Conservation (phyloP, 2,329 filamentous ascomycete genomes). For the Sporothrix schenckii region DNA sequence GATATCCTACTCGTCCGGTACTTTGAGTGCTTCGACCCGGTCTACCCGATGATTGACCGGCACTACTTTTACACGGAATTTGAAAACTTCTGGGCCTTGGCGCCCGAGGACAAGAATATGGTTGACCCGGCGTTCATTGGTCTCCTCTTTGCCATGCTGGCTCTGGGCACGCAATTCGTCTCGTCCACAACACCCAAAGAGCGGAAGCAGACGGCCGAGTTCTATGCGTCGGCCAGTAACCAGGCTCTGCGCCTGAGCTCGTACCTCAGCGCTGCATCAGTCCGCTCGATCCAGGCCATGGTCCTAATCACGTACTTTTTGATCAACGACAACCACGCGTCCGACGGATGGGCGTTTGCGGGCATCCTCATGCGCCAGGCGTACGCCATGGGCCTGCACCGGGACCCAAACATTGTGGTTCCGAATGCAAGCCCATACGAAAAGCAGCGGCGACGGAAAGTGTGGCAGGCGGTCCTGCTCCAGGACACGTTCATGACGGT, state of each 20-base stretch:
- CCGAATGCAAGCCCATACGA: slow-evolving; percentile 69
- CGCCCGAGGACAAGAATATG: slow-evolving; percentile 58
- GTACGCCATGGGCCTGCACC: slow-evolving; percentile 79
- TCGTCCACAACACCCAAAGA: slow-evolving; percentile 60
- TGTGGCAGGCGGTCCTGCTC: slow-evolving; percentile 79
- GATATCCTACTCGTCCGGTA: slow-evolving; percentile 68
- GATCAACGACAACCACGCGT: slow-evolving; percentile 83
- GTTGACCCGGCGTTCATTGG: slow-evolving; percentile 71
- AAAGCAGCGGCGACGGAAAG: slow-evolving; percentile 75
- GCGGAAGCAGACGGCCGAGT: slow-evolving; percentile 75
- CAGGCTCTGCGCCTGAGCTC: slow-evolving; percentile 75
- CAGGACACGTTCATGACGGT: slow-evolving; percentile 83
- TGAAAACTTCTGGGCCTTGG: slow-evolving; percentile 73
- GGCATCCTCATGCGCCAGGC: slow-evolving; percentile 76
- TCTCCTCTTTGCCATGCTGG: slow-evolving; percentile 75
- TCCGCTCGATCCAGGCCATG: slow-evolving; percentile 77
- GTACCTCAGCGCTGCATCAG: slow-evolving; percentile 73
- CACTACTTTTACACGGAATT: slow-evolving; percentile 78
- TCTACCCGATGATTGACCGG: slow-evolving; percentile 79
- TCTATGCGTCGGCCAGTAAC: slow-evolving; percentile 78
- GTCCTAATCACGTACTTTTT: slow-evolving; percentile 81
- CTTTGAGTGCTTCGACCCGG: slow-evolving; percentile 73
- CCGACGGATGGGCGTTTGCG: slow-evolving; percentile 80
- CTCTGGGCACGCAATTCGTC: slow-evolving; percentile 78
- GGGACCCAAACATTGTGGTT: slow-evolving; percentile 73